These are phyloP conservation scores for Croton laevigatus DNA, from an alignment of 441 rosid genomes.

Conservation along the genomic window DNA sequence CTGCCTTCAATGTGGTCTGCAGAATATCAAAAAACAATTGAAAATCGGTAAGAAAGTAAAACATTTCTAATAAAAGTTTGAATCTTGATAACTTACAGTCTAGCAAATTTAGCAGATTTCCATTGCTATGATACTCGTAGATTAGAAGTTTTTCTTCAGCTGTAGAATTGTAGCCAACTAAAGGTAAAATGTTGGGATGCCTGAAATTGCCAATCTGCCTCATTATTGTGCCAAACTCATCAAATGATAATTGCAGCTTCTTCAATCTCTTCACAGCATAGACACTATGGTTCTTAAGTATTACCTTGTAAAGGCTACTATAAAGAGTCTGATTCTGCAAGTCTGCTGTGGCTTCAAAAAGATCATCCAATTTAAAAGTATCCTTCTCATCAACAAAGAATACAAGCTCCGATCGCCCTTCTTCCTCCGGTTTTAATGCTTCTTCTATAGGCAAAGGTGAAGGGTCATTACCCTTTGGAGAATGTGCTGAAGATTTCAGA, in stretches of 20 bases:
- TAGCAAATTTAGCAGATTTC: slow-evolving; percentile 42
- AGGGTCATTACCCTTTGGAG: slow-evolving; percentile 26
- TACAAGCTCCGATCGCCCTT: slow-evolving; percentile 34
- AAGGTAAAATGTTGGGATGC: slow-evolving; percentile 56
- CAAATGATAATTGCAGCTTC: slow-evolving; percentile 38
- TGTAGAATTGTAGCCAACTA: slow-evolving; percentile 44
- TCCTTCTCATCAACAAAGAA: slow-evolving; percentile 47
- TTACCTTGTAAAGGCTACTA: slow-evolving; percentile 55
- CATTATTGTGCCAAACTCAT: slow-evolving; percentile 42
- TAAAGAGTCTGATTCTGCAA: slow-evolving; percentile 34
- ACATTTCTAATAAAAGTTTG: not conserved
- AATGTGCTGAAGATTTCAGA: slow-evolving; percentile 27
- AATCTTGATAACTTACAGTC: slow-evolving; percentile 32
- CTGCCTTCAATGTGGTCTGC: slow-evolving; percentile 46
- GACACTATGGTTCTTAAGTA: slow-evolving; percentile 33
- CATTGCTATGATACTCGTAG: slow-evolving; percentile 52
- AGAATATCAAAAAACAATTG: slow-evolving; percentile 11
- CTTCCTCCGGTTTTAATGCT: slow-evolving; percentile 25
- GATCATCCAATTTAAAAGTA: slow-evolving; percentile 48
- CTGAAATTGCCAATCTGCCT: slow-evolving; percentile 46
- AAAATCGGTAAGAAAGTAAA: no score
- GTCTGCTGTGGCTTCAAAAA: slow-evolving; percentile 58
- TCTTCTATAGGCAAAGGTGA: slow-evolving; percentile 19
- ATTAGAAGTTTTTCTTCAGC: slow-evolving; percentile 51
- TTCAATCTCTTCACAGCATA: slow-evolving; percentile 61